Evolutionary conservation across 2,329 filamentous ascomycete genomes (phyloP).

Genomic region (Penicillium olsonii): DNA sequence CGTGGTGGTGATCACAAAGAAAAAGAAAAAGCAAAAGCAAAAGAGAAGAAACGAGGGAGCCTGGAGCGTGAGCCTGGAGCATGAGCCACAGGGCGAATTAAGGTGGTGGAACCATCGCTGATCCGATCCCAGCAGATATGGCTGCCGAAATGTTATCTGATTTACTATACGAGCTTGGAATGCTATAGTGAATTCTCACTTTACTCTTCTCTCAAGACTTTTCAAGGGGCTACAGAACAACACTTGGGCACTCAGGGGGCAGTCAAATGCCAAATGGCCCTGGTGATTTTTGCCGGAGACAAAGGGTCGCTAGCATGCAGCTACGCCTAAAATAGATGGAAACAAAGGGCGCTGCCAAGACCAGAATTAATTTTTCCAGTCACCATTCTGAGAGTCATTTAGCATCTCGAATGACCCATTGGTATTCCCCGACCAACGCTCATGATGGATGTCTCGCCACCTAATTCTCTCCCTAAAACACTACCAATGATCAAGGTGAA

Average conservation of each 20-base stretch:
- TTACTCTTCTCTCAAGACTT: not conserved
- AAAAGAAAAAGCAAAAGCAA: not conserved
- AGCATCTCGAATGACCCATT: not conserved
- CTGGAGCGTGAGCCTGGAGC: constrained; percentile 2
- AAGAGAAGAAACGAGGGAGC: constrained; percentile 8
- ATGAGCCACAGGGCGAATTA: constrained; percentile 13
- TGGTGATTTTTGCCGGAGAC: constrained; percentile 1
- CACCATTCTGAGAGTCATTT: not conserved
- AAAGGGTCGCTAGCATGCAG: not conserved
- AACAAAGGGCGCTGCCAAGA: no score
- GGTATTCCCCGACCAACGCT: not conserved
- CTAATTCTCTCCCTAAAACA: not conserved
- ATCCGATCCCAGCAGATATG: constrained; percentile 15
- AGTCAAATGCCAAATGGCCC: not conserved
- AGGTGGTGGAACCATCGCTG: constrained; percentile 22
- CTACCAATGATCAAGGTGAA: not conserved
- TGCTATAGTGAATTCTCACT: no score
- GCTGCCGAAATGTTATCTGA: not conserved
- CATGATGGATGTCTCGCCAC: not conserved
- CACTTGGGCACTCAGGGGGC: constrained; percentile 1
- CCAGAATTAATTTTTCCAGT: not conserved
- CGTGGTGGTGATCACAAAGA: not conserved
- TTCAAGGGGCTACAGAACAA: not conserved
- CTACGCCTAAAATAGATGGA: constrained; percentile 4
- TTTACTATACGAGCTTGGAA: no score